Base-by-base conservation (phyloP, 371 early-diverging fungal species). In the Umbelopsis sp. region DNA sequence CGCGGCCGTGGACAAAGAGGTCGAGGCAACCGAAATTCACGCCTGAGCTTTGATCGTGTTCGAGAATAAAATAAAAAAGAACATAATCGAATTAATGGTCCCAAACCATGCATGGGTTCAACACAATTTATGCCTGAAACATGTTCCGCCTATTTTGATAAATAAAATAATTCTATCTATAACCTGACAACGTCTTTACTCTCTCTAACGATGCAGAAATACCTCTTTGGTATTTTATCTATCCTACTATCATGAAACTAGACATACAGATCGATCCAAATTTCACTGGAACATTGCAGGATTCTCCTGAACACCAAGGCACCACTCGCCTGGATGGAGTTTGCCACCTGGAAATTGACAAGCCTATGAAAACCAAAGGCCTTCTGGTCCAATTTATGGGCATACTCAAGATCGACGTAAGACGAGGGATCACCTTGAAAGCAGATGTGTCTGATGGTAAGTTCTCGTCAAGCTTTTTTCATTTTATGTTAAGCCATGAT, bases 181-280 rank as follows among this genome's bases (percentile, higher is more conserved):
- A 18, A 16, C 57, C 10, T 57, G 5, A 32, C 57, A 4, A 10
- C 16, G 12, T 16, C 25, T 48, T n/a, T 48, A n/a, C 18, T 6
- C 48, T n/a, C 11, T 32, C 18, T 29, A 35, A 90, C 87, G 44
- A 96, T 85, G 62, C 89, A 82, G 67, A 95, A 74, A 95, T 96
- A n/a, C 96, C 96, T 6, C 94, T 89, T 63, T 94, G 87, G 78
- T 29, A 29, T 96, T 96, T 74, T 95, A 95, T 66, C 81, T 22
- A 22, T 22, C 94, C 20, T 92, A 88, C 70, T 79, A 74, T 25
- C 18, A 57, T 57, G 57, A 57, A 57, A 18, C 29, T 57, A 18
- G 57, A 57, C 16, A 57, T 57, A 11, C 35, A 35, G 29, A 10
- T 57, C 9, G 57, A 57, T 11, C 35, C 57, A 18, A n/a, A 5